Evolutionary conservation across 805 yeast genomes (phyloP).

Genomic region (Teunomyces pallodes): DNA sequence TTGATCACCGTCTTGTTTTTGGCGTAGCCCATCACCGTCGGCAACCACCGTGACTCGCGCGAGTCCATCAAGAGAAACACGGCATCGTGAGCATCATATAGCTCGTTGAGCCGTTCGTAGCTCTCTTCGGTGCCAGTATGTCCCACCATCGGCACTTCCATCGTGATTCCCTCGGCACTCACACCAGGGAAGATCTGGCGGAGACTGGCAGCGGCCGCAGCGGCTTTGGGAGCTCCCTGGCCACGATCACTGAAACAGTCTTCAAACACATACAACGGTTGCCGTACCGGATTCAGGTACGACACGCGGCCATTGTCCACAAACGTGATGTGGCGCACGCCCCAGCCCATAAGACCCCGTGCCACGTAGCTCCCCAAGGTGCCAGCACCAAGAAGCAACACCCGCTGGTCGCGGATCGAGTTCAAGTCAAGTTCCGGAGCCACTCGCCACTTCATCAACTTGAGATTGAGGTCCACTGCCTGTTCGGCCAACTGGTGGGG

Average conservation of each 20-base stretch:
- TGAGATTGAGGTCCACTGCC: slow-evolving; percentile 86
- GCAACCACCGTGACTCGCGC: slow-evolving; percentile 96
- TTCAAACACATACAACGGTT: slow-evolving; percentile 77
- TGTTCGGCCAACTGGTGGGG: slow-evolving; percentile 84
- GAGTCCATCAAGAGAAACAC: slow-evolving; percentile 87
- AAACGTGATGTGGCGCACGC: slow-evolving; percentile 78
- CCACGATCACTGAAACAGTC: slow-evolving; percentile 69
- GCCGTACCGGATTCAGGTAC: slow-evolving; percentile 93
- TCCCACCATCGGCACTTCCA: slow-evolving; percentile 96
- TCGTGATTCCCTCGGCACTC: slow-evolving; percentile 53
- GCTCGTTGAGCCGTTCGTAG: slow-evolving; percentile 48
- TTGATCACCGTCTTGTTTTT: slow-evolving; percentile 74
- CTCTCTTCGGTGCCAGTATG: slow-evolving; percentile 60
- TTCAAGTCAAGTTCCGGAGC: slow-evolving; percentile 80
- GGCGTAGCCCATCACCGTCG: slow-evolving; percentile 75
- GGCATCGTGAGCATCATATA: slow-evolving; percentile 70
- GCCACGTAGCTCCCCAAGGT: slow-evolving; percentile 92
- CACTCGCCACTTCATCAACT: slow-evolving; percentile 95
- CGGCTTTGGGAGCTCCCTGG: slow-evolving; percentile 73
- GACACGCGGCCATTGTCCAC: slow-evolving; percentile 90
- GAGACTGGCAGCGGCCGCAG: slow-evolving; percentile 70
- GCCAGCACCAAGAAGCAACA: slow-evolving; percentile 90
- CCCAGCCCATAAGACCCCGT: slow-evolving; percentile 90
- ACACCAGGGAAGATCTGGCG: slow-evolving; percentile 78
- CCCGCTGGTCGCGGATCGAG: slow-evolving; percentile 53